Evolutionary conservation across 495 filamentous ascomycete genomes (phyloP), one percentile per base, ranked within the genome.

Genomic region (Aspergillus cavernicola): DNA sequence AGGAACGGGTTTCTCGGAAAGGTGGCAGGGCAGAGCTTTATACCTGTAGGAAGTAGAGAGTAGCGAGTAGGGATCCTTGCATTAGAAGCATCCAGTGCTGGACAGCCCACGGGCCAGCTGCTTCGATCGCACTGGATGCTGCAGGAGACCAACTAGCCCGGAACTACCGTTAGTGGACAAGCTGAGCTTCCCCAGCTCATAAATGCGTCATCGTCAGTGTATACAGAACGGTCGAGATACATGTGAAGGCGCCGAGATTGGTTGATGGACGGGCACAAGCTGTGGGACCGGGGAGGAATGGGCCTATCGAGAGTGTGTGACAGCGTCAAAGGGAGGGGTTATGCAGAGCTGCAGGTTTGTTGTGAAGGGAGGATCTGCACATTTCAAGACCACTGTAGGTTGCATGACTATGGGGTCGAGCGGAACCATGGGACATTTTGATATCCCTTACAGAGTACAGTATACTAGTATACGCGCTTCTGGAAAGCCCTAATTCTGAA

Each of bases 21-120:
- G 15, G 45, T 36, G 44, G 20, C 32, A 46, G 37, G 40, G 47
- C 49, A 44, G 52, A 23, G 19, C 33, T 57, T 57, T 55, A 55
- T 57, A 61, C 38, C 24, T 48, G 10, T 22, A 37, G 29, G 31
- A 18, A 23, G 38, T 37, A 32, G 20, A 23, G 24, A 28, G 4
- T 28, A 4, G 22, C n/a, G 32, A 29, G 24, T 18, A 40, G 40
- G 43, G 26, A 20, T 41, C 47, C 49, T 42, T 53, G 29, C 37
- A 48, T 50, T 33, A 45, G 22, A 15, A 22, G 36, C 55, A 44
- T 46, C 19, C 50, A 32, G 28, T 18, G 1, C 44, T 23, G 37
- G 31, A 26, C 44, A 50, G 31, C 50, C 50, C 33, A 55, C 16
- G 32, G 47, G 20, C 40, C 38, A 32, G n/a, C 9, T 28, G 24